Evolutionary conservation across 2,329 filamentous ascomycete genomes (phyloP).

Genomic region (Fusarium subtropicale): DNA sequence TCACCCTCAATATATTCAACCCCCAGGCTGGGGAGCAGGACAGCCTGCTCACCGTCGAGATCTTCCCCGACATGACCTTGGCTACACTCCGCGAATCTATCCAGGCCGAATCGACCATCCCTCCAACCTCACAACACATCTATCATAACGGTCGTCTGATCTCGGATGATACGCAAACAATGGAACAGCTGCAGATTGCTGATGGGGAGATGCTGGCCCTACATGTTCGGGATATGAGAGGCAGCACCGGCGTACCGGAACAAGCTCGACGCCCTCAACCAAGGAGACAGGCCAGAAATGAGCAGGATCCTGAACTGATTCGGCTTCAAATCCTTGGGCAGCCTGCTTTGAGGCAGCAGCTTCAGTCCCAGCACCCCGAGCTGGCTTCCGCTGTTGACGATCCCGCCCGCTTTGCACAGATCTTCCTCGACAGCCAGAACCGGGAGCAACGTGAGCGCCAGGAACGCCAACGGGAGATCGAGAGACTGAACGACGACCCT

Average conservation of each 20-base stretch:
- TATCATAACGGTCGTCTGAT: slow-evolving; percentile 91
- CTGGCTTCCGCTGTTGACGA: slow-evolving; percentile 82
- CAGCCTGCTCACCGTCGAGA: slow-evolving; percentile 83
- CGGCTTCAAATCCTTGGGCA: slow-evolving; percentile 86
- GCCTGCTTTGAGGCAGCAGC: slow-evolving; percentile 75
- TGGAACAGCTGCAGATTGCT: slow-evolving; percentile 81
- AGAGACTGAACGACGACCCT: slow-evolving; percentile 88
- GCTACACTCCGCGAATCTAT: slow-evolving; percentile 89
- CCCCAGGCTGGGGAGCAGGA: slow-evolving; percentile 74
- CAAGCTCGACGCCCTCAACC: slow-evolving; percentile 50
- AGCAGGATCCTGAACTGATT: slow-evolving; percentile 81
- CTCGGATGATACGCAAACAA: slow-evolving; percentile 79
- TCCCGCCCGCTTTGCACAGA: slow-evolving; percentile 78
- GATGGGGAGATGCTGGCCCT: slow-evolving; percentile 95
- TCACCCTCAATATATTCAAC: slow-evolving; percentile 86
- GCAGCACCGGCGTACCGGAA: slow-evolving; percentile 58
- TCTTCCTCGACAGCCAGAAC: slow-evolving; percentile 75
- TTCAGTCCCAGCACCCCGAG: slow-evolving; percentile 78
- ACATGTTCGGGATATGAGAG: slow-evolving; percentile 74
- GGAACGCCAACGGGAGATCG: slow-evolving; percentile 85
- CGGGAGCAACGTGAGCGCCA: slow-evolving; percentile 78
- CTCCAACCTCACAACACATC: slow-evolving; percentile 80
- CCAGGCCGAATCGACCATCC: slow-evolving; percentile 82
- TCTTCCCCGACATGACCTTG: slow-evolving; percentile 84
- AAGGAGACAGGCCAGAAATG: slow-evolving; percentile 49